Evolutionary conservation across 805 yeast genomes (phyloP), one percentile per base, ranked within the genome.

Genomic region (Sugiyamaella valdiviana): DNA sequence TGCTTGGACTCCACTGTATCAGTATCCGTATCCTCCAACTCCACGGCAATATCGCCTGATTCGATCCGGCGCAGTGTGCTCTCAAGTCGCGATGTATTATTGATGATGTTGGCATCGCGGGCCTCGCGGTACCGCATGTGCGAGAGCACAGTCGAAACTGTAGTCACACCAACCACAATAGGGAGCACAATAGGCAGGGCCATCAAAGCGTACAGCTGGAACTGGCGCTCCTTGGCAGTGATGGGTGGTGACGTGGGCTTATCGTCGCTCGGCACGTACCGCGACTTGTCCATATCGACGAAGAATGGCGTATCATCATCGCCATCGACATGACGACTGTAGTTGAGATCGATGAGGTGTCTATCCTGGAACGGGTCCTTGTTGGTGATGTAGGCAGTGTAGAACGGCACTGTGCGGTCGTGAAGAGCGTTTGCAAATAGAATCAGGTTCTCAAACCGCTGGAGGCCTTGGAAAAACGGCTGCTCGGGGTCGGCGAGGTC

Each of bases 341-440:
- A 72, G 5, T 71, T 67, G 32, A 56, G 49, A 71, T 73, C 44
- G 76, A 62, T 16, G 61, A 60, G 42, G 74, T 74, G 74, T 77
- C 75, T 42, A 67, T 70, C 67, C 32, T 80, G 80, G 62, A 88
- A 89, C 1, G 96, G 95, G 48, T 85, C 79, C 51, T 74, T 76
- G 24, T 80, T 74, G 2, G 91, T 74, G 50, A 91, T 83, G 63
- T 73, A 89, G 0, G 95, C 74, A 0, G 97, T 87, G 67, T 80
- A 85, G 63, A 88, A 91, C 14, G 91, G 83, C 6, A 90, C 98
- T 0, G 95, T 79, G 51, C 96, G 73, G 65, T 90, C 98, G 60
- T 85, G 82, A 48, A 80, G 74, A 20, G 83, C 75, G 65, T 91
- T 90, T 7, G 96, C 89, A 49, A 88, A 69, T 2, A 80, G 62